phyloP scores from a whole-genome alignment of 2,329 filamentous ascomycete species.

The Calonectria crousiana region DNA sequence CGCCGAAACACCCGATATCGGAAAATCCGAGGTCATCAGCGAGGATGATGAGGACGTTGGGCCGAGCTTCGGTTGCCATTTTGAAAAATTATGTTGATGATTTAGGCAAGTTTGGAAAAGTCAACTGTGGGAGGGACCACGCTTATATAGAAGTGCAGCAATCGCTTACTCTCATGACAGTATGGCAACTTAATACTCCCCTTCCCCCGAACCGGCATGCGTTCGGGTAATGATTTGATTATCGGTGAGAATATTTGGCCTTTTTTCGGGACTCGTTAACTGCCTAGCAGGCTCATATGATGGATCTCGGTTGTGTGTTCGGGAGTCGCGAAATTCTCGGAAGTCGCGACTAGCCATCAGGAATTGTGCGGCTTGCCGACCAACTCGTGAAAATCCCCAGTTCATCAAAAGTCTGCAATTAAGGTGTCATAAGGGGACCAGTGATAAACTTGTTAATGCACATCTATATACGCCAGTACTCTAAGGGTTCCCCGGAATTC shows the following conservation, averaged over 20 bases:
- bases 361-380: not conserved
- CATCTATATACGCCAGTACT: not conserved
- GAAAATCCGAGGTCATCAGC: constrained; percentile 46
- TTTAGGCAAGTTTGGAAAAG: not conserved
- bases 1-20: constrained; percentile 57
- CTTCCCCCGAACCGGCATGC: not conserved
- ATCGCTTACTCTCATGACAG: too few species aligned
- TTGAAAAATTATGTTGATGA: not conserved
- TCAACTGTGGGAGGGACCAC: not conserved
- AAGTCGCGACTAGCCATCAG: not conserved
- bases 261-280: not conserved
- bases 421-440: too few species aligned
- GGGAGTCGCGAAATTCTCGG: not conserved
- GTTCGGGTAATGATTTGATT: not conserved
- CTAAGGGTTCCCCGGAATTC: too few species aligned
- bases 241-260: too few species aligned
- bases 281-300: not conserved
- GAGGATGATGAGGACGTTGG: constrained; percentile 45
- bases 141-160: not conserved
- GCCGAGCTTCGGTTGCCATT: constrained; percentile 5
- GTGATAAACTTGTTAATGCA: not conserved
- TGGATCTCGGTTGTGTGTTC: not conserved
- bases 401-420: too few species aligned
- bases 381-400: not conserved
- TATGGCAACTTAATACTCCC: not conserved